phyloP scores from a whole-genome alignment of 2,329 filamentous ascomycete species.

The Elsinoe australis region DNA sequence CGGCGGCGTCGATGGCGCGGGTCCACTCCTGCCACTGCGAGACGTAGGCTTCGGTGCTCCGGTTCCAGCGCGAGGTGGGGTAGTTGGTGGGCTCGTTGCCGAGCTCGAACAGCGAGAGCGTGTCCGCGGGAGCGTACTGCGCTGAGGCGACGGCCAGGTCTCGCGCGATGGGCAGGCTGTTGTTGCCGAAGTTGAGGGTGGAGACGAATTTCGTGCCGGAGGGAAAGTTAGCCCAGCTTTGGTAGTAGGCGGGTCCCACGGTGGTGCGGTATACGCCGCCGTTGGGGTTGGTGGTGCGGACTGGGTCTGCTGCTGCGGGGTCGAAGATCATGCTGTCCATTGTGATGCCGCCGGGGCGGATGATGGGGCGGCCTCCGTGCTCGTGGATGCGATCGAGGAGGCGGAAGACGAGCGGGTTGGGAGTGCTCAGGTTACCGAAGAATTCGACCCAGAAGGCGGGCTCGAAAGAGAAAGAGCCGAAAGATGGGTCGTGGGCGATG shows the following conservation, averaged over 20 bases:
- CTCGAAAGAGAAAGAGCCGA: conserved; percentile 27
- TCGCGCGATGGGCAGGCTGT: conserved; percentile 25
- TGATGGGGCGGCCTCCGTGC: conserved; percentile 26
- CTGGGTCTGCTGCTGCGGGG: conserved; percentile 22
- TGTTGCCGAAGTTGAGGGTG: conserved; percentile 28
- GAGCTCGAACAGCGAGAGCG: conserved; percentile 26
- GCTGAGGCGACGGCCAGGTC: conserved; percentile 27
- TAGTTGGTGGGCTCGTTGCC: conserved; percentile 30
- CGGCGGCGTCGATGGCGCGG: conserved; percentile 24
- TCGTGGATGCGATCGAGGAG: conserved; percentile 24
- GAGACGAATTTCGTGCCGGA: conserved; percentile 26
- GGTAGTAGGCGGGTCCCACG: conserved; percentile 27
- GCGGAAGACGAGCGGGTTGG: conserved; percentile 26
- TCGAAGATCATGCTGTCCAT: conserved; percentile 30
- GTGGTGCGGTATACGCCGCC: conserved; percentile 28
- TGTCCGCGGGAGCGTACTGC: conserved; percentile 24
- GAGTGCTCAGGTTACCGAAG: conserved; percentile 25
- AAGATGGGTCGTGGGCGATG: conserved; percentile 25
- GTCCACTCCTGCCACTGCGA: conserved; percentile 29
- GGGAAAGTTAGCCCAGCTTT: conserved; percentile 29
- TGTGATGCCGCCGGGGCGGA: conserved; percentile 27
- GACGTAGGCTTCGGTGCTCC: conserved; percentile 26
- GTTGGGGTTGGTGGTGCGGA: conserved; percentile 23
- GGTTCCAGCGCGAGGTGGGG: conserved; percentile 22
- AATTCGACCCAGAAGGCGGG: conserved; percentile 30